A percentile compares a stretch with the other conserved stretches of the same genome.
Conservation (phyloP, 106 monocot species). For the Allium cepa region DNA sequence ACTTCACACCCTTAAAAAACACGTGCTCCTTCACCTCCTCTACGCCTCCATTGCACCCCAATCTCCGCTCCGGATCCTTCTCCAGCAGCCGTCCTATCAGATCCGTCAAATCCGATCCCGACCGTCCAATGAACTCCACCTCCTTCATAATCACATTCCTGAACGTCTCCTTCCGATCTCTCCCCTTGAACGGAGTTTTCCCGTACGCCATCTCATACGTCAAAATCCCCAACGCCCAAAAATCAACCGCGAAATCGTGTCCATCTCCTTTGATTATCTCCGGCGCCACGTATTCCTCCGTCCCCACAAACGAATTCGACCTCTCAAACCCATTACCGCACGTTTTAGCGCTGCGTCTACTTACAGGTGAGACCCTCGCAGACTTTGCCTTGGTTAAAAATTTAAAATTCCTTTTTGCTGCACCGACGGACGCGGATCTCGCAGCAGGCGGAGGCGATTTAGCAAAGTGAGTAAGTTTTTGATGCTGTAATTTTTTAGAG, state of each 20-base stretch:
- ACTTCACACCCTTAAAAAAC: constrained; percentile 72
- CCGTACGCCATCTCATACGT: constrained; percentile 90
- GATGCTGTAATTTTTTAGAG: constrained; percentile 46
- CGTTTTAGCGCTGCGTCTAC: constrained; percentile 21
- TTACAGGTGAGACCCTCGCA: constrained; percentile 60
- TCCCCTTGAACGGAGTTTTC: constrained; percentile 69
- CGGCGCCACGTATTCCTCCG: constrained; percentile 94
- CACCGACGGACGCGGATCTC: constrained; percentile 22
- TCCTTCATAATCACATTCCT: constrained; percentile 49
- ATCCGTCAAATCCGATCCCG: constrained; percentile 44
- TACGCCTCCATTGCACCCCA: constrained; percentile 59
- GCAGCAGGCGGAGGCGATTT: constrained; percentile 7
- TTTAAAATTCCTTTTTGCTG: neutral
- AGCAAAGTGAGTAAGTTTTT: neutral
- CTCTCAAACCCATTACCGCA: constrained; percentile 20
- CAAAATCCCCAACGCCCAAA: constrained; percentile 86
- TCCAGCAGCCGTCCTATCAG: constrained; percentile 53
- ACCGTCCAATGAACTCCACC: constrained; percentile 55
- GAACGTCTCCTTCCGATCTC: constrained; percentile 83
- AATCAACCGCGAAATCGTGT: constrained; percentile 84
- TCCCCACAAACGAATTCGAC: constrained; percentile 85
- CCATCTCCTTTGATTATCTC: constrained; percentile 84
- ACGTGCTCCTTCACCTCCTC: constrained; percentile 67
- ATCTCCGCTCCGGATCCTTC: constrained; percentile 47
- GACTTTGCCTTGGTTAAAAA: constrained; percentile 55